phyloP scores from a whole-genome alignment of 441 rosid genomes.

The Arabidopsis hybrid region DNA sequence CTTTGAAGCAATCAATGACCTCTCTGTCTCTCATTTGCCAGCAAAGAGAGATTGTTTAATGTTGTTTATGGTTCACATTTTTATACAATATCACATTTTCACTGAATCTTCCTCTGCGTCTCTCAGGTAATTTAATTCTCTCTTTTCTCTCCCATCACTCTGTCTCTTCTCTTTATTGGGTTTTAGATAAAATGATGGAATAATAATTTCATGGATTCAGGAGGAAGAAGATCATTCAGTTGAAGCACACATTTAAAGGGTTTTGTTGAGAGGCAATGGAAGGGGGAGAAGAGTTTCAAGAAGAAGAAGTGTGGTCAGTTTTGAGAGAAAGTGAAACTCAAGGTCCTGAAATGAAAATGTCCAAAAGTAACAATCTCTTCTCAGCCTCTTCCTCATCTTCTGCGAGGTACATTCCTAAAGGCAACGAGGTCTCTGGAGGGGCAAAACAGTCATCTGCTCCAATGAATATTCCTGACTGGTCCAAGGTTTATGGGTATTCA shows the following conservation, averaged over 20 bases:
- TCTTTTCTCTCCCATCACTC: conserved; percentile 6
- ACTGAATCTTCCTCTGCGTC: conserved; percentile 43
- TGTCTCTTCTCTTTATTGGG: conserved; percentile 1
- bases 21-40: conserved; percentile 40
- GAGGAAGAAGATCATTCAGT: conserved; percentile 31
- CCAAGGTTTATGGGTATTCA: conserved; percentile 66
- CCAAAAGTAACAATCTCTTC: conserved; percentile 43
- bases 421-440: conserved; percentile 16
- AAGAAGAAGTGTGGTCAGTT: conserved; percentile 76
- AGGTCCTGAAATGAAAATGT: conserved; percentile 48
- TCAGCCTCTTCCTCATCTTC: conserved; percentile 56
- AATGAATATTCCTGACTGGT: conserved; percentile 81
- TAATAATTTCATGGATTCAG: conserved; percentile 38
- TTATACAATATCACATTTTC: conserved; percentile 28
- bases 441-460: conserved; percentile 74
- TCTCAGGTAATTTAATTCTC: conserved; percentile 21
- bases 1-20: conserved; percentile 36
- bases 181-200: conserved; percentile 4
- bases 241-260: conserved; percentile 19
- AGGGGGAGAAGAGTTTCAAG: conserved; percentile 71
- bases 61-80: conserved; percentile 37
- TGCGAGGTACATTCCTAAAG: conserved; percentile 57
- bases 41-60: conserved; percentile 37
- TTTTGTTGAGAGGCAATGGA: conserved; percentile 38
- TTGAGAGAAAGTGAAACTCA: conserved; percentile 55